Evolutionary conservation across 306 rosid genomes (phyloP).

Genomic region (Alnus glutinosa): DNA sequence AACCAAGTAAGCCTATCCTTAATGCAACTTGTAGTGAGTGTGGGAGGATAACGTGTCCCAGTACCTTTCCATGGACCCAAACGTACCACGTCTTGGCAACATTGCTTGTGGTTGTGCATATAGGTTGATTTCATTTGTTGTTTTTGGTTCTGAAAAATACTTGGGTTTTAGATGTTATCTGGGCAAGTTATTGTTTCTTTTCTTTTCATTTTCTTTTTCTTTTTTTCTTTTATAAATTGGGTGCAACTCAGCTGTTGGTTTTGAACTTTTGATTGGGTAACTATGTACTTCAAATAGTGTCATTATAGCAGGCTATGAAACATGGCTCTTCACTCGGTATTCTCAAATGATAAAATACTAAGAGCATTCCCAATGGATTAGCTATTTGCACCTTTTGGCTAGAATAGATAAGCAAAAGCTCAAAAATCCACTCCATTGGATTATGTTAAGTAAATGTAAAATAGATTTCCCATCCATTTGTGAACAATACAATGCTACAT

Average conservation of each 20-base stretch:
- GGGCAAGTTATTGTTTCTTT: background rate
- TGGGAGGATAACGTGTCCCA: background rate
- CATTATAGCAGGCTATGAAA: background rate
- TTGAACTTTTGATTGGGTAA: background rate
- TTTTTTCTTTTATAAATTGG: background rate
- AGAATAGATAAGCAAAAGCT: too few species aligned
- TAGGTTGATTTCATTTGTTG: background rate
- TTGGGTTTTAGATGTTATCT: background rate
- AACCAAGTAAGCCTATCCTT: too few species aligned
- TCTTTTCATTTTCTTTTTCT: background rate
- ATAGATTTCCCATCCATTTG: too few species aligned
- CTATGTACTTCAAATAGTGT: background rate
- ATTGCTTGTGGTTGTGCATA: background rate
- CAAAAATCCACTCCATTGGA: too few species aligned
- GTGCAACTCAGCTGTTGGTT: background rate
- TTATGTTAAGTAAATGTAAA: too few species aligned
- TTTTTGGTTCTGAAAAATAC: background rate
- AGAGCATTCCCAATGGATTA: too few species aligned
- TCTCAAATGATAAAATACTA: background rate
- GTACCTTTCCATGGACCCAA: background rate
- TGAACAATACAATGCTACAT: too few species aligned
- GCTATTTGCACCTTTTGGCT: too few species aligned
- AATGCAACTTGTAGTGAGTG: background rate
- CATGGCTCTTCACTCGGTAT: background rate
- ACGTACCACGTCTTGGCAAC: too few species aligned